Evolutionary conservation across 495 filamentous ascomycete species (phyloP).

Genomic region (Lindgomyces ingoldianus): DNA sequence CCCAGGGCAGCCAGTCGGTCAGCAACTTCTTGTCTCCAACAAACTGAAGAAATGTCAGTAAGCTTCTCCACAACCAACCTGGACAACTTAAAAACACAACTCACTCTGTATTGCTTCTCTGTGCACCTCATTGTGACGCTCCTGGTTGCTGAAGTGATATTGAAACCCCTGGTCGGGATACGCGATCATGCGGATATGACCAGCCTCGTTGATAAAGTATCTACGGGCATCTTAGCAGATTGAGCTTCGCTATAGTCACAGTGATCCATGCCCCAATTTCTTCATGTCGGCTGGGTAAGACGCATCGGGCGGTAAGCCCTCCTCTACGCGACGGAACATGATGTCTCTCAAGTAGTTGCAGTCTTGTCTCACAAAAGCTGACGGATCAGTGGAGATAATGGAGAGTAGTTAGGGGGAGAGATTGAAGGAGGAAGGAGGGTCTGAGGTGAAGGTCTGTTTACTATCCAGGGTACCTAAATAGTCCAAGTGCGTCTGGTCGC

Average conservation of each 20-base stretch:
- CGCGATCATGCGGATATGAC: constrained; percentile 68
- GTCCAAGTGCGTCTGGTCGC: background rate
- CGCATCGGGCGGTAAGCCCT: constrained; percentile 70
- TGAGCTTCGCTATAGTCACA: background rate
- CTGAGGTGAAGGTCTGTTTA: background rate
- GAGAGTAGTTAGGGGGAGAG: too few relatives aligned
- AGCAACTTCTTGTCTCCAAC: constrained; percentile 60
- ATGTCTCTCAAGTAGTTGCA: background rate
- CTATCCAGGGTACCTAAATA: background rate
- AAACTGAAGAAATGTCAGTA: constrained; percentile 51
- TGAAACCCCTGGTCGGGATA: constrained; percentile 69
- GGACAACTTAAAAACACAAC: too few relatives aligned
- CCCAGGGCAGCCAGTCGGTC: constrained; percentile 61
- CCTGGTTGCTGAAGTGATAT: constrained; percentile 69
- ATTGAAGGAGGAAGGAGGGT: background rate
- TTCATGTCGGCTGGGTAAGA: constrained; percentile 62
- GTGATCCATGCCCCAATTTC: constrained; percentile 57
- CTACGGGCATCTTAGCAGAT: constrained; percentile 5
- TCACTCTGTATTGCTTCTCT: constrained; percentile 64
- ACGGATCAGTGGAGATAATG: too few relatives aligned
- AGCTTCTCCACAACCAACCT: too few relatives aligned
- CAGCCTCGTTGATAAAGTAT: constrained; percentile 55
- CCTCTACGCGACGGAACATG: constrained; percentile 70
- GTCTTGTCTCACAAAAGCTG: too few relatives aligned
- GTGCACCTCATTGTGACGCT: constrained; percentile 69